Conservation (phyloP, 1,284 basidiomycete genomes). For the Tausonia pullulans region DNA sequence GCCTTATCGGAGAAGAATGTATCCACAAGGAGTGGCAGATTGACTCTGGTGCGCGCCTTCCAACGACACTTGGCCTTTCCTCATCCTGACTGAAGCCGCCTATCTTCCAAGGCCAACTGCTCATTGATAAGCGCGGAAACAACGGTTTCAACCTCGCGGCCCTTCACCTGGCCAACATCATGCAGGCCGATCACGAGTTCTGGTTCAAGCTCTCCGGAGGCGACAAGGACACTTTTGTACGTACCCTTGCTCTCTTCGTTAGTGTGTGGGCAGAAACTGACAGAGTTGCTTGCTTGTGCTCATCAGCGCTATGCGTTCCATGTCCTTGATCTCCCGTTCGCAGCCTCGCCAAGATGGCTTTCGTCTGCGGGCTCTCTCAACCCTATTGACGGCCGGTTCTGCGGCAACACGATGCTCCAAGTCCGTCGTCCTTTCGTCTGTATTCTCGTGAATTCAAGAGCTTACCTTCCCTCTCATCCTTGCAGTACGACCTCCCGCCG, state of each 20-base stretch:
- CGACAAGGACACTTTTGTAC: constrained; percentile 37
- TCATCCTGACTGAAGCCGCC: neutral
- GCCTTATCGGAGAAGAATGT: constrained; percentile 37
- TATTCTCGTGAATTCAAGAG: constrained; percentile 14
- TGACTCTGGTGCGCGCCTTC: constrained; percentile 24
- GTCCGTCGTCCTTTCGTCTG: neutral
- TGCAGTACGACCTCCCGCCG: constrained; percentile 22
- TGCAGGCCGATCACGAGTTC: constrained; percentile 34
- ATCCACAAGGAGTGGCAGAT: constrained; percentile 32
- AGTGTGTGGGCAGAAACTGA: neutral
- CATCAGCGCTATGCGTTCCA: constrained; percentile 36
- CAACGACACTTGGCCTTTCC: neutral
- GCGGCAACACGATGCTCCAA: constrained; percentile 35
- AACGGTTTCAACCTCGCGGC: constrained; percentile 39
- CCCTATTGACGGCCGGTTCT: constrained; percentile 29
- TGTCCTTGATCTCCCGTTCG: constrained; percentile 33
- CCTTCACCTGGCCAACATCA: constrained; percentile 34
- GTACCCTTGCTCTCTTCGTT: neutral
- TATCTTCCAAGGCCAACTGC: constrained; percentile 29
- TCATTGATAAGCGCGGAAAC: constrained; percentile 39
- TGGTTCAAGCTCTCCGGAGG: constrained; percentile 39
- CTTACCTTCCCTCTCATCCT: neutral
- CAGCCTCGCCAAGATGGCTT: constrained; percentile 35
- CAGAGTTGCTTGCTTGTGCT: neutral
- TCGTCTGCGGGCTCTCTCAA: constrained; percentile 31